These are phyloP conservation scores for Colletotrichum truncatum DNA, from an alignment of 2,329 filamentous ascomycete species.

Conservation along the genomic window DNA sequence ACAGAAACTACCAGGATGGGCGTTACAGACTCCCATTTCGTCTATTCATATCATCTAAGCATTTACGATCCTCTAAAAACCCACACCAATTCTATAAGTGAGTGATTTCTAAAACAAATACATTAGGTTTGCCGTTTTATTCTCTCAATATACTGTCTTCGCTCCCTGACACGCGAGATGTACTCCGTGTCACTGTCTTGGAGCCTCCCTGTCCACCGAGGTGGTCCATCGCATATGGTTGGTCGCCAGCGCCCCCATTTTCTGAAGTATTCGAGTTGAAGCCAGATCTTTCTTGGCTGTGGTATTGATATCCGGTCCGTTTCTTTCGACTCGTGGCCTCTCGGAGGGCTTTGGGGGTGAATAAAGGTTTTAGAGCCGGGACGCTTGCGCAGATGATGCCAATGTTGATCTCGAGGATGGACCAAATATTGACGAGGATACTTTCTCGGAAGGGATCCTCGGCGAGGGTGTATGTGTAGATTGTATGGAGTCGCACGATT, in stretches of 20 bases:
- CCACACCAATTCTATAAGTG: too few species aligned
- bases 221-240: background rate
- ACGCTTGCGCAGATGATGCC: constrained; percentile 60
- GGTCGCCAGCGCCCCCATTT: background rate
- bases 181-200: background rate
- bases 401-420: constrained; percentile 57
- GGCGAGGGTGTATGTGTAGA: constrained; percentile 46
- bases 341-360: constrained; percentile 39
- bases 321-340: constrained; percentile 7
- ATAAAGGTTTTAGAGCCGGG: constrained; percentile 59
- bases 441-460: constrained; percentile 46
- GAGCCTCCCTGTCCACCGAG: background rate
- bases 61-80: too few species aligned
- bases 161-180: background rate
- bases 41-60: too few species aligned
- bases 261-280: background rate
- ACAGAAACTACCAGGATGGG: too few species aligned
- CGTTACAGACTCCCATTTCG: too few species aligned
- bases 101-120: too few species aligned
- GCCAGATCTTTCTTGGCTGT: background rate
- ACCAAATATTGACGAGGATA: constrained; percentile 51
- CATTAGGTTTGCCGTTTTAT: background rate
- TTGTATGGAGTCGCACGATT: constrained; percentile 49
- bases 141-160: constrained; percentile 13
- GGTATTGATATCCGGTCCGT: background rate